A percentile compares a stretch with the other conserved stretches of the same genome.
phyloP scores from a whole-genome alignment of 768 basidiomycete genomes.

The Nidularia pulvinata region DNA sequence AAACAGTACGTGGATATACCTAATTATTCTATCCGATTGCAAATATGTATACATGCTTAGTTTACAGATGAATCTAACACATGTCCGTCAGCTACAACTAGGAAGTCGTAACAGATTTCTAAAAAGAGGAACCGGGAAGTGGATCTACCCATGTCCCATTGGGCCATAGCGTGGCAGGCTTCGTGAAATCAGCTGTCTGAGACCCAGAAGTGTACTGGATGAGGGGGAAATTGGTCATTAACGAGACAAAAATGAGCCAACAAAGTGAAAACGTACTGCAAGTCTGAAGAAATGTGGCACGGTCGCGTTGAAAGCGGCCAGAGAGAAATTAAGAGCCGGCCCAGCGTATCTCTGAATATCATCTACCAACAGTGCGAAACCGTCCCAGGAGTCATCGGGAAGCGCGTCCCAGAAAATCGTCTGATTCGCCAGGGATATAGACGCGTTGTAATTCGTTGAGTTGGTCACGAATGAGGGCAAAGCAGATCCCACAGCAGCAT shows the following conservation, averaged over 20 bases:
- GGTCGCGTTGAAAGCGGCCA: constrained; percentile 56
- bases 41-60: no score
- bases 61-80: no score
- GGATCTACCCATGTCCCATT: constrained; percentile 87
- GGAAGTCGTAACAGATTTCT: no score
- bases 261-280: constrained; percentile 50
- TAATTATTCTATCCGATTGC: no score
- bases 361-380: constrained; percentile 80
- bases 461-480: constrained; percentile 77
- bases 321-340: constrained; percentile 64
- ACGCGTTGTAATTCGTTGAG: constrained; percentile 62
- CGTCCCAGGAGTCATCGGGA: constrained; percentile 59
- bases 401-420: constrained; percentile 56
- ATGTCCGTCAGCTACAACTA: no score
- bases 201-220: constrained; percentile 46
- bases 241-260: constrained; percentile 1
- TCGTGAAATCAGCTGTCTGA: constrained; percentile 65
- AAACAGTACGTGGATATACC: no score
- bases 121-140: constrained; percentile 56
- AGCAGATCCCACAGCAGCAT: constrained; percentile 68
- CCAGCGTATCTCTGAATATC: constrained; percentile 85
- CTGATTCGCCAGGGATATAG: constrained; percentile 53
- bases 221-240: constrained; percentile 1
- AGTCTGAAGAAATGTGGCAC: constrained; percentile 80
- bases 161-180: constrained; percentile 70